Percentiles rank a stretch among this genome's conserved stretches.
Conservation (phyloP, 345 rosid species). For the Gossypium rotundifolium region DNA sequence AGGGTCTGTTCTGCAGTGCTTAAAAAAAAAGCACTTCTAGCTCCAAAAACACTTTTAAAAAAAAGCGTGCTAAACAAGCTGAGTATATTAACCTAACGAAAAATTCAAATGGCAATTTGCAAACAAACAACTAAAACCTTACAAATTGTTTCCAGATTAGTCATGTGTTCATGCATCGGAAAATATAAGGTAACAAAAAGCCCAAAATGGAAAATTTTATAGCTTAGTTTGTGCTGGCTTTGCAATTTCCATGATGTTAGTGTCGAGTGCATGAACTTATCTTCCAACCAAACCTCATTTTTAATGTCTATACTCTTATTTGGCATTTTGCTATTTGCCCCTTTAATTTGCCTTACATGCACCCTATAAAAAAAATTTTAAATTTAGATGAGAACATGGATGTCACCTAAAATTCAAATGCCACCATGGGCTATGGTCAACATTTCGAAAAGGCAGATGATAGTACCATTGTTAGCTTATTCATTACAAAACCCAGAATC, state of each 20-base stretch:
- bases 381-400: not conserved
- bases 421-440: not conserved
- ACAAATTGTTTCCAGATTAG: not conserved
- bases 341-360: not conserved
- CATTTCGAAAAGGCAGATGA: not conserved
- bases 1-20: too few species aligned
- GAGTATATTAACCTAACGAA: too few species aligned
- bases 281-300: not conserved
- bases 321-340: not conserved
- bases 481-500: not conserved
- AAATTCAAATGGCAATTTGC: too few species aligned
- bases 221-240: not conserved
- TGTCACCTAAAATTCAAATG: not conserved
- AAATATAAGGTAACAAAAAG: not conserved
- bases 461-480: not conserved
- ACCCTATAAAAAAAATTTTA: not conserved
- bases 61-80: too few species aligned
- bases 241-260: conserved; percentile 11
- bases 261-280: not conserved
- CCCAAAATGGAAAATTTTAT: not conserved
- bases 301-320: not conserved
- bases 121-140: not conserved
- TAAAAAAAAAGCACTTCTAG: too few species aligned
- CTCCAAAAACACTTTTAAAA: accelerated
- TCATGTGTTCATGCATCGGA: not conserved